A percentile compares a stretch with the other conserved stretches of the same genome.
phyloP scores from a whole-genome alignment of 2,329 filamentous ascomycete genomes.

The Neofusicoccum cordaticola region DNA sequence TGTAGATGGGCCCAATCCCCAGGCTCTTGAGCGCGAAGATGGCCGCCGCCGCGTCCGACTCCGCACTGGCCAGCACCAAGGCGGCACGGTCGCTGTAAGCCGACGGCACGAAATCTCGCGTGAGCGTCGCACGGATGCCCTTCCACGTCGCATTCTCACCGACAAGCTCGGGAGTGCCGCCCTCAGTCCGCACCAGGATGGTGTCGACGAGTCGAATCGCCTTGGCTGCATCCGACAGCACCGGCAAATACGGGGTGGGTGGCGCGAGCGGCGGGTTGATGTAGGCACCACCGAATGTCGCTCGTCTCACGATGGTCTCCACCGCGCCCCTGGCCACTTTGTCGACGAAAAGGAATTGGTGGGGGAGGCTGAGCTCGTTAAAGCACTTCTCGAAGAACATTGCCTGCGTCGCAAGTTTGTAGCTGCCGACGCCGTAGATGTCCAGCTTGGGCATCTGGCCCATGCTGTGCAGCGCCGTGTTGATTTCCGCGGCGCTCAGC shows the following conservation, averaged over 20 bases:
- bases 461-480: conserved; percentile 72
- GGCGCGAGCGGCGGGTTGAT: conserved; percentile 68
- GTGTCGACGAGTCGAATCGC: conserved; percentile 81
- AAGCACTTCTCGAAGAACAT: conserved; percentile 74
- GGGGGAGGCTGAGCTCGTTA: conserved; percentile 71
- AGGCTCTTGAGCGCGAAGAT: conserved; percentile 77
- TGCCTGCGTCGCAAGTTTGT: conserved; percentile 61
- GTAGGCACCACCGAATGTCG: conserved; percentile 77
- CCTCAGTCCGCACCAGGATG: conserved; percentile 62
- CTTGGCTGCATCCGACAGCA: conserved; percentile 71
- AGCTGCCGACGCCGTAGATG: conserved; percentile 75
- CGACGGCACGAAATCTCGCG: conserved; percentile 76
- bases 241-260: conserved; percentile 58
- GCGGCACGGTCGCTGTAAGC: conserved; percentile 75
- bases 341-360: conserved; percentile 74
- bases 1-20: conserved; percentile 75
- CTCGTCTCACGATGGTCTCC: conserved; percentile 69
- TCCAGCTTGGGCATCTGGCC: conserved; percentile 76
- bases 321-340: conserved; percentile 48
- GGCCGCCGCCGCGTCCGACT: conserved; percentile 72
- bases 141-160: conserved; percentile 85
- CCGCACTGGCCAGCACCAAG: conserved; percentile 68
- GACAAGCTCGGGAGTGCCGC: conserved; percentile 24
- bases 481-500: conserved; percentile 81
- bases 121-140: conserved; percentile 77